Percentiles rank a stretch among this genome's conserved stretches.
These are phyloP conservation scores for Ganoderma leucocontextum DNA, from an alignment of 1,284 basidiomycete genomes.

Conservation along the genomic window DNA sequence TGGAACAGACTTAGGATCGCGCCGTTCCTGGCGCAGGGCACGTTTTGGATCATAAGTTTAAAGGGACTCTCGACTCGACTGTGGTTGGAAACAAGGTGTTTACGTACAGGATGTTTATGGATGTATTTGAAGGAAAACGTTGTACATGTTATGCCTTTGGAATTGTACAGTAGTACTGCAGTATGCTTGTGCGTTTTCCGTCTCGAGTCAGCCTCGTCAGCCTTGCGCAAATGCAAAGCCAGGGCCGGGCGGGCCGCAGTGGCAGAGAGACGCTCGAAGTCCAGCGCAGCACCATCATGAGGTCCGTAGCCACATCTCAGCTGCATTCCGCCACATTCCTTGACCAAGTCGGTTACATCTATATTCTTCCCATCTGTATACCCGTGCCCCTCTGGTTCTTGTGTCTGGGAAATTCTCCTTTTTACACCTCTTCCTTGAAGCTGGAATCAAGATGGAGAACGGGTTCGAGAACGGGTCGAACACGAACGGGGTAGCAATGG, in stretches of 20 bases:
- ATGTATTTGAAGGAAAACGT: not conserved
- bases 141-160: not conserved
- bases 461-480: slow-evolving; percentile 9
- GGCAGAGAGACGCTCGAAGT: not conserved
- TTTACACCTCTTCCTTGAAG: not conserved
- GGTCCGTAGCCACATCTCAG: too few relatives aligned
- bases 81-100: not conserved
- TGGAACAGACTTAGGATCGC: slow-evolving; percentile 5
- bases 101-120: not conserved
- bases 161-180: not conserved
- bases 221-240: too few relatives aligned
- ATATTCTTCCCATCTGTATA: not conserved
- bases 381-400: not conserved
- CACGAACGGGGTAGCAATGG: slow-evolving; percentile 6
- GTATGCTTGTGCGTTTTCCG: not conserved
- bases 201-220: too few relatives aligned
- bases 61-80: not conserved
- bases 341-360: not conserved
- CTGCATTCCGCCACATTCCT: not conserved
- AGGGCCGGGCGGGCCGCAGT: not conserved
- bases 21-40: not conserved
- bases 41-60: not conserved
- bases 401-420: not conserved
- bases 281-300: too few relatives aligned
- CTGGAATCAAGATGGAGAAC: slow-evolving; percentile 12